These are phyloP conservation scores for Pleoardoris graminearum DNA, from an alignment of 2,329 filamentous ascomycete genomes.

Conservation along the genomic window DNA sequence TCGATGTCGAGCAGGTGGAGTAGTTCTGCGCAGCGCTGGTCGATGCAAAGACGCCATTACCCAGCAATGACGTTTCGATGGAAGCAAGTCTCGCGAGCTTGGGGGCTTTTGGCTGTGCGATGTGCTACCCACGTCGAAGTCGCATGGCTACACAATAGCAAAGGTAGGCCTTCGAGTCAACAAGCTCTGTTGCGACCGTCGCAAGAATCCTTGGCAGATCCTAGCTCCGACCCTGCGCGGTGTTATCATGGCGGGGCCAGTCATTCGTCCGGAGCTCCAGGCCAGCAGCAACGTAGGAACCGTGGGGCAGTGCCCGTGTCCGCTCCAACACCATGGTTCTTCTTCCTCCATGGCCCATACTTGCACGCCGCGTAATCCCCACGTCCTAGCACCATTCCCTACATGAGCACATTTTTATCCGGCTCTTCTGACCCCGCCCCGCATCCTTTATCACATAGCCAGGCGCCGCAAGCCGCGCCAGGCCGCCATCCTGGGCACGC, in stretches of 20 bases:
- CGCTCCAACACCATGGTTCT: background rate
- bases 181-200: too few species aligned
- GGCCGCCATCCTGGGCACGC: conserved; percentile 3
- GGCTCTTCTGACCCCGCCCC: background rate
- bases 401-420: background rate
- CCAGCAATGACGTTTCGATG: background rate
- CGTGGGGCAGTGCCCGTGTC: conserved; percentile 2
- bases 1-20: background rate
- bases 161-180: too few species aligned
- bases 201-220: too few species aligned
- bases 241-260: background rate
- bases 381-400: background rate
- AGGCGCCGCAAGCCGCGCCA: background rate
- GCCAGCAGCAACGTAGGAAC: too few species aligned
- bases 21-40: background rate
- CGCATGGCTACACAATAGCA: too few species aligned
- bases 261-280: conserved; percentile 1
- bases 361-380: background rate
- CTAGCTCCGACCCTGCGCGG: too few species aligned
- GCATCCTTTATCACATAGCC: background rate
- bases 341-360: background rate
- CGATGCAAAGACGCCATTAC: background rate
- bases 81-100: background rate
- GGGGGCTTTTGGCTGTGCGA: background rate
- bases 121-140: too few species aligned